Percentiles rank a stretch among this genome's conserved stretches.
phyloP scores from a whole-genome alignment of 2,329 filamentous ascomycete species.

The Venturia nashicola region DNA sequence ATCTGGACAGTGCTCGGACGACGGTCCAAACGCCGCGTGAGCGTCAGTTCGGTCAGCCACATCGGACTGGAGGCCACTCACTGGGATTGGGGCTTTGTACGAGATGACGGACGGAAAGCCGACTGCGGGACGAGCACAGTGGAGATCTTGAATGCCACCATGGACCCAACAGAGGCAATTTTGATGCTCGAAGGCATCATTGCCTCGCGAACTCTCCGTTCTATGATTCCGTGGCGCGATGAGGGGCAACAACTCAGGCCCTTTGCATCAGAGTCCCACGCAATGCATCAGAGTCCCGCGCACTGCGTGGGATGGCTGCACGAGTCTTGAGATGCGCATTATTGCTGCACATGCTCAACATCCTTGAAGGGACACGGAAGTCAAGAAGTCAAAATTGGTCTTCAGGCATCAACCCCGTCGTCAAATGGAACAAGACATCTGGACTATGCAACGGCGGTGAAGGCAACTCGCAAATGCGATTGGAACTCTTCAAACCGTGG shows the following conservation, averaged over 20 bases:
- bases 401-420: background rate
- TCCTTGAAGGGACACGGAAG: background rate
- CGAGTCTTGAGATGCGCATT: background rate
- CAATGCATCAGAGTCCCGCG: background rate
- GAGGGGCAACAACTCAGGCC: no score
- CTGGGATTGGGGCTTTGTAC: background rate
- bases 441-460: background rate
- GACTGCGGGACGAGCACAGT: background rate
- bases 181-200: background rate
- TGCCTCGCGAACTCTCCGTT: background rate
- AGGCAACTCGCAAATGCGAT: background rate
- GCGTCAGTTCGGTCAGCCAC: background rate
- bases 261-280: background rate
- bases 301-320: background rate
- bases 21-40: background rate
- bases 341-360: background rate
- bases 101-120: background rate
- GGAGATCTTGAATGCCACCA: background rate
- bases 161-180: background rate
- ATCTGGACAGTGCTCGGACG: background rate
- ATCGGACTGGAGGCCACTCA: background rate
- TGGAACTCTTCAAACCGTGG: background rate
- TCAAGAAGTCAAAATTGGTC: background rate
- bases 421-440: background rate
- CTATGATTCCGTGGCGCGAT: no score